Conservation (phyloP, 768 basidiomycete genomes). For the Mycena polygramma region DNA sequence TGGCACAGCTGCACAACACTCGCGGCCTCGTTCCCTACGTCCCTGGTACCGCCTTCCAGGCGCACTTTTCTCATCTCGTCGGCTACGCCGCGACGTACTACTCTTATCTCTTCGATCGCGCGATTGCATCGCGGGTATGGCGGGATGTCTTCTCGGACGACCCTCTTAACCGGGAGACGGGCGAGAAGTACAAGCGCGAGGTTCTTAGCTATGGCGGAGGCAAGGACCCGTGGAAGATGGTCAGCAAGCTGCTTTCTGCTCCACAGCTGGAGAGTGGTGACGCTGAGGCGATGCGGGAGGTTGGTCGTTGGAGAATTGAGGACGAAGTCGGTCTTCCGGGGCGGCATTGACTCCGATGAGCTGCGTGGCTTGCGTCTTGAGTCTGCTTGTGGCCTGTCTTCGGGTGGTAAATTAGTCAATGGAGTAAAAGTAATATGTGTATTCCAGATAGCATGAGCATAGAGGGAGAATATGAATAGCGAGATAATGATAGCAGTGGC, state of each 20-base stretch:
- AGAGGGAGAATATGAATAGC: constrained; percentile 14
- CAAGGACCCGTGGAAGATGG: constrained; percentile 95
- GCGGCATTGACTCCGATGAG: constrained; percentile 76
- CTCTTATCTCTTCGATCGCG: constrained; percentile 96
- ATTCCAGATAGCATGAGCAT: constrained; percentile 28
- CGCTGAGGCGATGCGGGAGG: constrained; percentile 86
- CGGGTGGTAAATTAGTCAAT: constrained; percentile 22
- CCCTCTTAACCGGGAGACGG: constrained; percentile 78
- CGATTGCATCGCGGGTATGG: constrained; percentile 96
- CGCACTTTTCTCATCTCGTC: constrained; percentile 94
- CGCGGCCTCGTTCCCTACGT: constrained; percentile 89
- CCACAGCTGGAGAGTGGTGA: constrained; percentile 81
- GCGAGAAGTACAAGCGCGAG: constrained; percentile 85
- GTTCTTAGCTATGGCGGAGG: constrained; percentile 89
- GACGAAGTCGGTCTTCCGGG: constrained; percentile 74
- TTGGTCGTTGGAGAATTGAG: constrained; percentile 91
- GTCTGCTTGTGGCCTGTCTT: neutral
- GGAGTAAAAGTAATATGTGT: constrained; percentile 29
- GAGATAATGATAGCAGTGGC: constrained; percentile 28
- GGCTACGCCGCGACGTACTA: constrained; percentile 99
- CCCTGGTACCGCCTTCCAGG: constrained; percentile 90
- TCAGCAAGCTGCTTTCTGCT: constrained; percentile 74
- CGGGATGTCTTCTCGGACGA: constrained; percentile 74
- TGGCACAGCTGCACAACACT: constrained; percentile 71
- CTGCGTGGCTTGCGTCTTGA: constrained; percentile 3